phyloP scores from a whole-genome alignment of 371 early-diverging fungal species.

The Scutellospora calospora region DNA sequence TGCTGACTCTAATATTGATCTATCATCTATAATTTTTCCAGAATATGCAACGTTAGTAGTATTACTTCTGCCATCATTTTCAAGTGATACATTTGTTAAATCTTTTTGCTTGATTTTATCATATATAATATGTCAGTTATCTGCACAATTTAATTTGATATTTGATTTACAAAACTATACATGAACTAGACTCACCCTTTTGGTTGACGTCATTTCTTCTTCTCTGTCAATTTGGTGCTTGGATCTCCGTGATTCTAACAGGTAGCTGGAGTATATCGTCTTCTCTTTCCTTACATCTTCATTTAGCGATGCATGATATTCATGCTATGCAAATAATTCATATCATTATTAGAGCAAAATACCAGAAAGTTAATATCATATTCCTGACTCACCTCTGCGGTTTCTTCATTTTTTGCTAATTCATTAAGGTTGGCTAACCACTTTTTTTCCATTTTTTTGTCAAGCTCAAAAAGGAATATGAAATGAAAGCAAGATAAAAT shows the following conservation, averaged over 20 bases:
- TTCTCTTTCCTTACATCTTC: conserved; percentile 41
- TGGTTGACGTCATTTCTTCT: conserved; percentile 16
- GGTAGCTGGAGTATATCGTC: conserved; percentile 40
- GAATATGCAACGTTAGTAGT: no score
- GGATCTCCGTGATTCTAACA: conserved; percentile 43
- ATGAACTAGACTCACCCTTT: no score
- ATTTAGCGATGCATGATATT: conserved; percentile 43
- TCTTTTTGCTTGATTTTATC: no score
- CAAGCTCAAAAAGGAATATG: conserved; percentile 25
- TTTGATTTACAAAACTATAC: no score
- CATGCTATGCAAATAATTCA: conserved; percentile 36
- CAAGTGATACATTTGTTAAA: no score
- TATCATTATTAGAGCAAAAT: conserved; percentile 28
- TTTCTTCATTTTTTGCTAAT: conserved; percentile 41
- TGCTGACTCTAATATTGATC: neutral
- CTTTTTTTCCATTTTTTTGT: conserved; percentile 39
- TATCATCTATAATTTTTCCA: neutral
- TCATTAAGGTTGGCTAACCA: conserved; percentile 22
- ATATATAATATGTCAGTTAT: no score
- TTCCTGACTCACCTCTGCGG: conserved; percentile 31
- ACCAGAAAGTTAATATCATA: conserved; percentile 35
- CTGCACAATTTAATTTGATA: no score
- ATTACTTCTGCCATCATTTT: no score
- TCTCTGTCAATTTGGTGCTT: conserved; percentile 42
- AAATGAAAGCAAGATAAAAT: conserved; percentile 27